Percentiles rank a stretch among this genome's conserved stretches.
phyloP scores from a whole-genome alignment of 441 rosid species.

The Mallotus repandus region DNA sequence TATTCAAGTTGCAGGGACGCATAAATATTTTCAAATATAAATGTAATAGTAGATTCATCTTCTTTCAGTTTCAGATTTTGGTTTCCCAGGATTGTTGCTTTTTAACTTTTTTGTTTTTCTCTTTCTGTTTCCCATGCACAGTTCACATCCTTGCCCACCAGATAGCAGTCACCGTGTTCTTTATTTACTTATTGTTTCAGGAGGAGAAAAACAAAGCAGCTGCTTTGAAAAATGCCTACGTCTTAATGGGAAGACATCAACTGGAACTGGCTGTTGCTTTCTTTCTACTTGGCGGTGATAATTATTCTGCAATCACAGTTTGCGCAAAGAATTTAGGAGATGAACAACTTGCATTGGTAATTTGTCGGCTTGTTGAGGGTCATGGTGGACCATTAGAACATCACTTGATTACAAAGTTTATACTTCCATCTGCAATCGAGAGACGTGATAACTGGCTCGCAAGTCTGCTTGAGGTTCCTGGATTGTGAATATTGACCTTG shows the following conservation, averaged over 20 bases:
- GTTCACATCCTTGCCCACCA: not conserved
- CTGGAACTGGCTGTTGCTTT: conserved; percentile 89
- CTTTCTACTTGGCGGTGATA: conserved; percentile 95
- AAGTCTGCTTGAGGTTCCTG: conserved; percentile 78
- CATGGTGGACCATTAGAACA: conserved; percentile 70
- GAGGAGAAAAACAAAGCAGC: conserved; percentile 97
- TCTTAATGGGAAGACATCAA: conserved; percentile 94
- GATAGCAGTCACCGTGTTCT: not conserved
- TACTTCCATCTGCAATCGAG: conserved; percentile 76
- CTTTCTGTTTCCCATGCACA: not conserved
- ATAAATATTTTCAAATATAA: not conserved
- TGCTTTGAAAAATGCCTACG: conserved; percentile 96
- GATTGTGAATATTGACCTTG: conserved; percentile 30
- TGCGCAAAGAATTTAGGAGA: conserved; percentile 90
- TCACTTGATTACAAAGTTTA: conserved; percentile 59
- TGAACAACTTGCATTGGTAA: conserved; percentile 92
- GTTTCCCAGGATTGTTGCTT: not conserved
- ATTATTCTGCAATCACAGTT: conserved; percentile 81
- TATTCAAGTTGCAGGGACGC: not conserved
- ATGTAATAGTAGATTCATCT: not conserved
- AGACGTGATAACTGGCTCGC: conserved; percentile 83
- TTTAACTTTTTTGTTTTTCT: not conserved
- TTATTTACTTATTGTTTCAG: conserved; percentile 37
- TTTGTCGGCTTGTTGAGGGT: conserved; percentile 89
- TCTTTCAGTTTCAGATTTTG: conserved; percentile 11